Evolutionary conservation across 768 basidiomycete species (phyloP).

Genomic region (Boletus barrowsii): DNA sequence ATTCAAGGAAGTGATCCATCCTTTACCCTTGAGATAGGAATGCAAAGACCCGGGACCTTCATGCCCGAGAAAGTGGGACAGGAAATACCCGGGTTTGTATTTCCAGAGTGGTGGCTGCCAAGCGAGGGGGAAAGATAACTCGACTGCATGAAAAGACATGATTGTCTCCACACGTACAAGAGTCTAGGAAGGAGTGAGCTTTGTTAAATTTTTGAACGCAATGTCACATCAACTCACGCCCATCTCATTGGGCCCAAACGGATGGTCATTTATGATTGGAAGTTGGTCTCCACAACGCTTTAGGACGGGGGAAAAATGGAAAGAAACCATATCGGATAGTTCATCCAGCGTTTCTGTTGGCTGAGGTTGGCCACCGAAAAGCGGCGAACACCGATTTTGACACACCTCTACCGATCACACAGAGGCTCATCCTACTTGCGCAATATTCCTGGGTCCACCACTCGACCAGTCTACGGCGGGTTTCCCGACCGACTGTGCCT

Average conservation of each 20-base stretch:
- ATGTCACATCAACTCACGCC: slow-evolving; percentile 49
- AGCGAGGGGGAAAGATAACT: slow-evolving; percentile 76
- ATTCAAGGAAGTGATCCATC: slow-evolving; percentile 77
- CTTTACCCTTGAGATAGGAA: slow-evolving; percentile 85
- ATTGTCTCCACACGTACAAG: slow-evolving; percentile 86
- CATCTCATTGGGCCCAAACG: slow-evolving; percentile 68
- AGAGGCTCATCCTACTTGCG: slow-evolving; percentile 77
- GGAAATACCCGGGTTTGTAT: slow-evolving; percentile 71
- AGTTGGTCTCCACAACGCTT: slow-evolving; percentile 61
- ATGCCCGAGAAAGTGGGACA: slow-evolving; percentile 84
- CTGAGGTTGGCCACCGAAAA: neutral
- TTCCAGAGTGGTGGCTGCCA: slow-evolving; percentile 73
- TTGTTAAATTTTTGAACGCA: slow-evolving; percentile 6
- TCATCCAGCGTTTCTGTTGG: slow-evolving; percentile 70
- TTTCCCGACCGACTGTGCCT: slow-evolving; percentile 75
- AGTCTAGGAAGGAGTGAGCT: slow-evolving; percentile 44
- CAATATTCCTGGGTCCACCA: slow-evolving; percentile 86
- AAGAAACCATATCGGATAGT: slow-evolving; percentile 58
- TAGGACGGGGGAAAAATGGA: slow-evolving; percentile 66
- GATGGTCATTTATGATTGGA: slow-evolving; percentile 68
- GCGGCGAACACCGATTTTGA: neutral
- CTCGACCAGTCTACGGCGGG: slow-evolving; percentile 71
- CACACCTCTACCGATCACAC: slow-evolving; percentile 75
- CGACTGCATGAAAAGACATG: slow-evolving; percentile 80
- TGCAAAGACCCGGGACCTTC: slow-evolving; percentile 91